Evolutionary conservation across 1,139 yeast species (phyloP).

Genomic region (Blastobotrys persicus): DNA sequence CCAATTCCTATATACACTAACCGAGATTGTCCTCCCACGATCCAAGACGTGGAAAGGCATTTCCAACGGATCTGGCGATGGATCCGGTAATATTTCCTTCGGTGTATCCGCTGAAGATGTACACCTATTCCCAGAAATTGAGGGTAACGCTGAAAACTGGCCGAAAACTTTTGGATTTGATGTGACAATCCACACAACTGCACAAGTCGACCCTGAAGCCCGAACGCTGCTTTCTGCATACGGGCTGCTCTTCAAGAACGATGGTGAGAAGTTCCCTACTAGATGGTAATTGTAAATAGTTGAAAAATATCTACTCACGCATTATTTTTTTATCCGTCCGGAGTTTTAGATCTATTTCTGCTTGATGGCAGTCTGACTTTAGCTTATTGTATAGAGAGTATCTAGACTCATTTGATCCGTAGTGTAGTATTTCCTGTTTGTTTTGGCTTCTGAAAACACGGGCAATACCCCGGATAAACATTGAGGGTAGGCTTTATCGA

Average conservation of each 20-base stretch:
- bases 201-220: slow-evolving; percentile 92
- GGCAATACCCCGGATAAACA: no score
- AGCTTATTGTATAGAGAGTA: slow-evolving; percentile 1
- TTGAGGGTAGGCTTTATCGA: no score
- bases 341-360: no score
- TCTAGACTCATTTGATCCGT: no score
- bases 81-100: slow-evolving; percentile 79
- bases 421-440: no score
- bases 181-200: slow-evolving; percentile 80
- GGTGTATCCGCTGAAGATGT: slow-evolving; percentile 79
- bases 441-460: no score
- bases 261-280: slow-evolving; percentile 46
- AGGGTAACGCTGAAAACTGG: slow-evolving; percentile 86
- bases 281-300: slow-evolving; percentile 27
- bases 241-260: slow-evolving; percentile 68
- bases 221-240: slow-evolving; percentile 76
- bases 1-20: slow-evolving; percentile 80
- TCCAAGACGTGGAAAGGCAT: slow-evolving; percentile 85
- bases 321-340: no score
- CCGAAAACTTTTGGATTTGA: slow-evolving; percentile 85
- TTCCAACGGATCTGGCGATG: slow-evolving; percentile 74
- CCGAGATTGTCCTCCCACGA: slow-evolving; percentile 91
- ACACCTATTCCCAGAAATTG: slow-evolving; percentile 88
- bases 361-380: no score
- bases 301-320: not conserved